These are phyloP conservation scores for Globisporangium perplexum DNA, from an alignment of 352 stramenopile genomes.

Conservation along the genomic window DNA sequence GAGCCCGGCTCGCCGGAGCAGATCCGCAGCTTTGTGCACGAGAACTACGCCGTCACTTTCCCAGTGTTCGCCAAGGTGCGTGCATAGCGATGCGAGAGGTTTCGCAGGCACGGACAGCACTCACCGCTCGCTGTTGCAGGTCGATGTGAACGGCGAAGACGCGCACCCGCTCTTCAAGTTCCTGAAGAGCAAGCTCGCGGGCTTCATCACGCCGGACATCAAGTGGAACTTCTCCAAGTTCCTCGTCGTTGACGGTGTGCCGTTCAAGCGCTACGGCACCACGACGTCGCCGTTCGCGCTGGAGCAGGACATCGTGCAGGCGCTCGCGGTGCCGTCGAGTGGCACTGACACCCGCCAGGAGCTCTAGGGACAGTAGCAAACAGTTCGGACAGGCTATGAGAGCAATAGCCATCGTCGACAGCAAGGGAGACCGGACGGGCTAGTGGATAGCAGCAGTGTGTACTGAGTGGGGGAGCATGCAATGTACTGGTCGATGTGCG, in stretches of 20 bases:
- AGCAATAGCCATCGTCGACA: too few relatives aligned
- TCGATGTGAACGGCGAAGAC: constrained; percentile 92
- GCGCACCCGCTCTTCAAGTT: constrained; percentile 89
- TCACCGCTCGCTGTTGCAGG: constrained; percentile 23
- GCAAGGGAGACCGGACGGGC: too few relatives aligned
- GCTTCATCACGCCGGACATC: constrained; percentile 69
- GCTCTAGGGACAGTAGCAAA: constrained; percentile 4
- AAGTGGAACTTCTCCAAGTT: constrained; percentile 91
- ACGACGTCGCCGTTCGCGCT: constrained; percentile 59
- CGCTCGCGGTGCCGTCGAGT: constrained; percentile 15
- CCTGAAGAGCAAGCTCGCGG: constrained; percentile 67
- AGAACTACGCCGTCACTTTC: constrained; percentile 76
- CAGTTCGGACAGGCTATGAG: too few relatives aligned
- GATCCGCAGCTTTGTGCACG: constrained; percentile 74
- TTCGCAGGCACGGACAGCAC: too few relatives aligned
- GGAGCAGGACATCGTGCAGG: constrained; percentile 56
- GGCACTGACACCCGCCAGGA: neutral
- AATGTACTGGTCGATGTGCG: too few relatives aligned
- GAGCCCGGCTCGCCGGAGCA: constrained; percentile 68
- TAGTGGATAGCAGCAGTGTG: too few relatives aligned
- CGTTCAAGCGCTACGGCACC: constrained; percentile 62
- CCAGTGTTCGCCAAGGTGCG: constrained; percentile 81
- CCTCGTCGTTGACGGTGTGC: constrained; percentile 66
- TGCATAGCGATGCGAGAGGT: neutral
- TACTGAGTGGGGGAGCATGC: too few relatives aligned